Base-by-base conservation (phyloP, 352 stramenopile genomes). In the Phytophthora idaei region DNA sequence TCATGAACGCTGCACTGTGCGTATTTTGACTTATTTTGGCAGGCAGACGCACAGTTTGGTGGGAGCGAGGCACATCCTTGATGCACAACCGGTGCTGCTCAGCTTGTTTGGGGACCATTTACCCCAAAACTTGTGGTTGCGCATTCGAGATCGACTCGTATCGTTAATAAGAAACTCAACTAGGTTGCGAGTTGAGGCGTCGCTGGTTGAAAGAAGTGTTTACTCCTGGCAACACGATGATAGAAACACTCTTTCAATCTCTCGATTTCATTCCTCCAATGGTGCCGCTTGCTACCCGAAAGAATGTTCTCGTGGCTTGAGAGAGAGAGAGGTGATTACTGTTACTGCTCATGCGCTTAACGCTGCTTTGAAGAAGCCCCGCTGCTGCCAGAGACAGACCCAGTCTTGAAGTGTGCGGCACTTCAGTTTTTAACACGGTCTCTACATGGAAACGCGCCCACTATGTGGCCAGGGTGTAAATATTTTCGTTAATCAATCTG, bases 11-110 rank as follows among this genome's bases (percentile, higher is more conserved):
- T 32, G 44, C 63, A 70, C 55, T 64, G 62, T 64, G 62, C 55
- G n/a, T 70, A 66, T 66, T 65, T 55, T 51, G 11, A 42, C 36
- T 42, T 42, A 12, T 42, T 42, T 42, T 42, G 36, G 41, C 41
- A 44, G 49, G n/a, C 48, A 56, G 45, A 48, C 61, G 61, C 54
- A 67, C 51, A 56, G 60, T 67, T 61, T 61, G 15, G 55, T 48
- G 57, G 64, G 57, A 71, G 9, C 57, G 11, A 61, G 64, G 64
- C 57, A 71, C 50, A 62, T 71, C 64, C 7, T 55, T 25, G 28
- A 37, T 12, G 64, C 64, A 70, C 55, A 15, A 8, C 0, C 34
- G 21, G 31, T 56, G 48, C 49, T 56, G 17, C 29, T 49, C 37
- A 49, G 21, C 12, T 44, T 47, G 17, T 17, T 49, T 64, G 55